phyloP scores from a whole-genome alignment of 78 protist species.

The Planoprotostelium fungivorum region DNA sequence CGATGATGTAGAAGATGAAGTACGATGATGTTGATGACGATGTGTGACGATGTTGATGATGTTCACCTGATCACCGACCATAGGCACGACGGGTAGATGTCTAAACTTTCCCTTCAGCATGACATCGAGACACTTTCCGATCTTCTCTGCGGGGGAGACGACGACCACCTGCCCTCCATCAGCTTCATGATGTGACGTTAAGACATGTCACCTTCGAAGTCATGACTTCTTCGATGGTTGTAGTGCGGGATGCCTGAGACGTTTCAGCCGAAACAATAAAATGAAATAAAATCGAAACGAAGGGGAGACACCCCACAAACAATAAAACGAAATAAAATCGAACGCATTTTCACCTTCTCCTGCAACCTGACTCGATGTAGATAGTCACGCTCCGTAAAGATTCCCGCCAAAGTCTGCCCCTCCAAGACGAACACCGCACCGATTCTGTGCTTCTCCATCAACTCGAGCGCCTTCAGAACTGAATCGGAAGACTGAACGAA shows the following conservation, averaged over 20 bases:
- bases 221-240: not conserved
- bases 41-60: too few relatives aligned
- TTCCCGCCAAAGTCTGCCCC: not conserved
- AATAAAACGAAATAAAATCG: too few relatives aligned
- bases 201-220: not conserved
- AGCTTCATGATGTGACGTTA: not conserved
- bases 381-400: not conserved
- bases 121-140: not conserved
- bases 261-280: not conserved
- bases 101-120: not conserved
- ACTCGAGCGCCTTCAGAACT: not conserved
- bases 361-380: not conserved
- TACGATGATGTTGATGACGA: too few relatives aligned
- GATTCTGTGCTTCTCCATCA: not conserved
- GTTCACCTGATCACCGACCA: not conserved
- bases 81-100: not conserved
- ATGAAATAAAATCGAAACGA: too few relatives aligned
- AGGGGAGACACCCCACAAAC: too few relatives aligned
- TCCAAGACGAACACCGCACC: not conserved
- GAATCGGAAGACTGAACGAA: not conserved
- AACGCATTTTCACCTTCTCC: not conserved
- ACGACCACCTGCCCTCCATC: not conserved
- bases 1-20: too few relatives aligned
- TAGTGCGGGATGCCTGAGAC: not conserved
- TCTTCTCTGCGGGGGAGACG: not conserved